Evolutionary conservation across 768 basidiomycete genomes (phyloP).

Genomic region (Gymnopilus junonius): DNA sequence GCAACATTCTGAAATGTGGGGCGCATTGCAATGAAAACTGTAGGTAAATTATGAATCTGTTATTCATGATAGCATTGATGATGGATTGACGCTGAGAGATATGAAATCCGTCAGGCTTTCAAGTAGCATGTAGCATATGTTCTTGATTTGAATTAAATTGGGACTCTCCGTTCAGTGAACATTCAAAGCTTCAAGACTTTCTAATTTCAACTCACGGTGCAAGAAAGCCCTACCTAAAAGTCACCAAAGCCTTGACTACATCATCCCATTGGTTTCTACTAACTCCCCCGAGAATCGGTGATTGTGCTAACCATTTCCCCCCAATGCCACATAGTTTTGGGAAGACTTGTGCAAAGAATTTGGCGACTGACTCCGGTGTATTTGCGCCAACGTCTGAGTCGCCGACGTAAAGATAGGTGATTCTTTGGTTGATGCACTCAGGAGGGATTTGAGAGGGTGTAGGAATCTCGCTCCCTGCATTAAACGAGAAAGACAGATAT

Average conservation of each 20-base stretch:
- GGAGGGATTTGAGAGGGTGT: not conserved
- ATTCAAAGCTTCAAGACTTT: not conserved
- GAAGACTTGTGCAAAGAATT: not conserved
- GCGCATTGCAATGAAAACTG: too few species aligned
- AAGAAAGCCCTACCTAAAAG: too few species aligned
- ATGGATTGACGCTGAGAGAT: too few species aligned
- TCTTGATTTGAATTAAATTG: too few species aligned
- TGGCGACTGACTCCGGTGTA: not conserved
- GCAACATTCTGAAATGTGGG: too few species aligned
- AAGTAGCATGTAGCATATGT: too few species aligned
- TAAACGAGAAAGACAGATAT: slow-evolving; percentile 4
- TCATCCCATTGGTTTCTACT: not conserved
- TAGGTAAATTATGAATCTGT: too few species aligned
- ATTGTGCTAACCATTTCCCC: not conserved
- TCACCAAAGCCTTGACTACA: not conserved
- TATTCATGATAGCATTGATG: too few species aligned
- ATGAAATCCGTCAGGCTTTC: too few species aligned
- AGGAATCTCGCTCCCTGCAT: slow-evolving; percentile 7
- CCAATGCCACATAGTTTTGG: slow-evolving; percentile 8
- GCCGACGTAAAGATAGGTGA: slow-evolving; percentile 15
- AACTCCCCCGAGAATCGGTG: too few species aligned
- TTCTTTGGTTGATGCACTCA: slow-evolving; percentile 4
- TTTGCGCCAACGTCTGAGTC: not conserved
- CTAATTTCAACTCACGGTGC: too few species aligned
- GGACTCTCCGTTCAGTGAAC: too few species aligned